Percentiles rank a stretch among this genome's conserved stretches.
Evolutionary conservation across 2,329 filamentous ascomycete species (phyloP).

Genomic region (Penicillium sp.): DNA sequence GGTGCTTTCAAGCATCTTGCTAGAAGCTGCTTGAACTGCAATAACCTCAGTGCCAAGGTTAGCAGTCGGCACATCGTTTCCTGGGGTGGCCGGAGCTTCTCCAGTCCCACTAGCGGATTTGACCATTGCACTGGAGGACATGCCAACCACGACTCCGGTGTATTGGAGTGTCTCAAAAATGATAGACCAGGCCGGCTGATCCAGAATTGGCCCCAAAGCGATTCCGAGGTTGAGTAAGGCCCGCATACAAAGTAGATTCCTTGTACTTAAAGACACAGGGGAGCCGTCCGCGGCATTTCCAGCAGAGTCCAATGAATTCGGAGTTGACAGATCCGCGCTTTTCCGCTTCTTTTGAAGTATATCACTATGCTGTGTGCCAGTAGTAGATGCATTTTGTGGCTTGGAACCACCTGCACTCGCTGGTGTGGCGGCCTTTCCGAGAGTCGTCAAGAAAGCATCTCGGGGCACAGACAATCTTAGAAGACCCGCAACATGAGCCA

Average conservation of each 20-base stretch:
- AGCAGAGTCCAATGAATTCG: conserved; percentile 28
- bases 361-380: conserved; percentile 23
- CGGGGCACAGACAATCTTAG: conserved; percentile 78
- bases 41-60: conserved; percentile 78
- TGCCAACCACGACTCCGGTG: conserved; percentile 76
- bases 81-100: conserved; percentile 25
- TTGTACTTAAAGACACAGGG: conserved; percentile 66
- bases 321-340: conserved; percentile 26
- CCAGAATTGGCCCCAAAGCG: conserved; percentile 82
- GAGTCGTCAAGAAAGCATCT: conserved; percentile 89
- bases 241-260: conserved; percentile 84
- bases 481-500: conserved; percentile 89
- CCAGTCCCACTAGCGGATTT: conserved; percentile 26
- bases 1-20: conserved; percentile 85
- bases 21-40: conserved; percentile 83
- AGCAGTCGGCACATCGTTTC: conserved; percentile 49
- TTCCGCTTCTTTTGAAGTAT: conserved; percentile 31
- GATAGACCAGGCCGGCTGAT: conserved; percentile 76
- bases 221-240: conserved; percentile 94
- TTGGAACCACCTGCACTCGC: conserved; percentile 54
- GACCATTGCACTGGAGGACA: conserved; percentile 32
- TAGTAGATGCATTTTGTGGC: conserved; percentile 15
- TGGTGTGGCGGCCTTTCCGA: conserved; percentile 90
- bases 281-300: conserved; percentile 39
- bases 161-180: conserved; percentile 88